A percentile compares a stretch with the other conserved stretches of the same genome.
Conservation (phyloP, 2,329 filamentous ascomycete species). For the Sporothrix mexicana region DNA sequence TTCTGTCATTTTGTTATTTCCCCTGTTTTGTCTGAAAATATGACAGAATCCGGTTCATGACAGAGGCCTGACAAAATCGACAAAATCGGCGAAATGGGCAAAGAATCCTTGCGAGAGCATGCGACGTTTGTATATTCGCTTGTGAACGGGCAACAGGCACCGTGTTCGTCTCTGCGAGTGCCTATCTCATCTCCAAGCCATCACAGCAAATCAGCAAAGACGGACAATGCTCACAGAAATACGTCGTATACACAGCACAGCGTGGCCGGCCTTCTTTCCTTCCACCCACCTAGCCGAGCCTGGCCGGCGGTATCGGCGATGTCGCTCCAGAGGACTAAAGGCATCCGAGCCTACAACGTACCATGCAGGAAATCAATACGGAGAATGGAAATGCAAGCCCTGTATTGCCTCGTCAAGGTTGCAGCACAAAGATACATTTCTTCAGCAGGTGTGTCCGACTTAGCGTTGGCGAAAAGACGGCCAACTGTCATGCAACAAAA, state of each 20-base stretch:
- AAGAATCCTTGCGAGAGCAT: not conserved
- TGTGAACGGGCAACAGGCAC: slow-evolving; percentile 1
- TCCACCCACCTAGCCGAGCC: not conserved
- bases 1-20: slow-evolving; percentile 20
- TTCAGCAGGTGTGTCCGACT: not conserved
- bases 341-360: slow-evolving; percentile 5
- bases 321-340: not conserved
- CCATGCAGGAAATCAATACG: slow-evolving; percentile 5
- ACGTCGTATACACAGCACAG: not conserved
- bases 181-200: not conserved
- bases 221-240: not conserved
- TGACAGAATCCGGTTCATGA: not conserved
- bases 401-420: no score
- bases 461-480: not conserved
- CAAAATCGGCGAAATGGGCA: not conserved
- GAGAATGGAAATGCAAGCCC: not conserved
- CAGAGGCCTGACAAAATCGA: slow-evolving; percentile 16
- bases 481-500: not conserved
- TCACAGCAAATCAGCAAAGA: not conserved
- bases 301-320: slow-evolving; percentile 18
- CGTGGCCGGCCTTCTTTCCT: not conserved
- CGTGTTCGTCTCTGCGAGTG: not conserved
- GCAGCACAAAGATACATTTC: not conserved
- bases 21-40: not conserved
- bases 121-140: not conserved